phyloP scores from a whole-genome alignment of 768 basidiomycete genomes.

The Pseudohyphozyma bogoriensis region DNA sequence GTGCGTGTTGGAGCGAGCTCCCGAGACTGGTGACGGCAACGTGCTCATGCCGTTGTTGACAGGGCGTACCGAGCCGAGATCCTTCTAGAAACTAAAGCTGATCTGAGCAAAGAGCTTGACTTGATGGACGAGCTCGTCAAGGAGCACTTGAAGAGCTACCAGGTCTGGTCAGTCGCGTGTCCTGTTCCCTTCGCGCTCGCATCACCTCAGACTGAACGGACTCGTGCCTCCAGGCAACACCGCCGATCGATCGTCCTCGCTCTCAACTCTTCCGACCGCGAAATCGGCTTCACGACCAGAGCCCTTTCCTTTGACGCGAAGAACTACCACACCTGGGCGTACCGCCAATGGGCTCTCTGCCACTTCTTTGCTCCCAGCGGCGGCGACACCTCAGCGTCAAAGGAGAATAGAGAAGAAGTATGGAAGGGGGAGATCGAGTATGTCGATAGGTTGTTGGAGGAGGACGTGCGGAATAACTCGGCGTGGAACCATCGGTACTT shows the following conservation, averaged over 20 bases:
- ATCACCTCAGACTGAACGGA: not conserved
- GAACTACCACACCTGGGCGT: slow-evolving; percentile 99
- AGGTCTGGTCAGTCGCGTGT: slow-evolving; percentile 63
- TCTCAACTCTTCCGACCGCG: slow-evolving; percentile 40
- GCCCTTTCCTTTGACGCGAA: slow-evolving; percentile 70
- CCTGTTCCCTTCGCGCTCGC: not conserved
- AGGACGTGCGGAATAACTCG: slow-evolving; percentile 87
- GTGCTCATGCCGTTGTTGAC: slow-evolving; percentile 1
- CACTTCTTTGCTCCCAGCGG: slow-evolving; percentile 46
- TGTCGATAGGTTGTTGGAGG: slow-evolving; percentile 55
- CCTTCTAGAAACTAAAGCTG: slow-evolving; percentile 54
- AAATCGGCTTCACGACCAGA: slow-evolving; percentile 68
- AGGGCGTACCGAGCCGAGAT: slow-evolving; percentile 96
- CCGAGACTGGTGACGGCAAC: not conserved
- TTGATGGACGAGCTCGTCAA: slow-evolving; percentile 82
- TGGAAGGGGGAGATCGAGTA: slow-evolving; percentile 70
- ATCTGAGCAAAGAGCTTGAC: slow-evolving; percentile 64
- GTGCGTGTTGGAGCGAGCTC: slow-evolving; percentile 43
- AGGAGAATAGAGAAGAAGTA: not conserved
- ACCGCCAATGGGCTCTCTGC: slow-evolving; percentile 86
- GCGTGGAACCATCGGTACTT: slow-evolving; percentile 97
- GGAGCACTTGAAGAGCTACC: slow-evolving; percentile 83
- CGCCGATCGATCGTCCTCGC: slow-evolving; percentile 41
- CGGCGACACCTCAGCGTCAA: not conserved
- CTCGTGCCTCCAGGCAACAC: slow-evolving; percentile 39